Percentiles rank a stretch among this genome's conserved stretches.
Evolutionary conservation across 2,329 filamentous ascomycete genomes (phyloP).

Genomic region (Trichoderma koningiopsis): DNA sequence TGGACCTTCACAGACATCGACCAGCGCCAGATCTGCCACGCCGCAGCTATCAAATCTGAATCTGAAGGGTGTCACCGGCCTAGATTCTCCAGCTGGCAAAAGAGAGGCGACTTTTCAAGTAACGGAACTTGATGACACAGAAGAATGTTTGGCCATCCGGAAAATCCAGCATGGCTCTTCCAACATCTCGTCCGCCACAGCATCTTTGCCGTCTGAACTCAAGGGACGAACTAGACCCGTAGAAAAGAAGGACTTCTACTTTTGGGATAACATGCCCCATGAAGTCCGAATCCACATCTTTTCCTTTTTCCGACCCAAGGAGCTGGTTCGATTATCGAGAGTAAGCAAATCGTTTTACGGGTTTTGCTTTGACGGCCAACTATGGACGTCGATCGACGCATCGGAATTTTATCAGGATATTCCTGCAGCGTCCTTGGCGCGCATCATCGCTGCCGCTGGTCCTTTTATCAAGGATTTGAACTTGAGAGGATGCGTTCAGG

Average conservation of each 20-base stretch:
- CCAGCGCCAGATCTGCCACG: constrained; percentile 36
- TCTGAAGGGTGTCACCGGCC: constrained; percentile 41
- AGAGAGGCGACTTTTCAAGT: constrained; percentile 44
- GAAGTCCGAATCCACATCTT: constrained; percentile 82
- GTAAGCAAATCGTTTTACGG: constrained; percentile 78
- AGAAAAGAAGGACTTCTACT: constrained; percentile 55
- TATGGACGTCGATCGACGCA: constrained; percentile 85
- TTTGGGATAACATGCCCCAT: constrained; percentile 79
- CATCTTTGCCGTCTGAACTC: constrained; percentile 63
- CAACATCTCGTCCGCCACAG: constrained; percentile 48
- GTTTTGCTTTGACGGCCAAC: constrained; percentile 90
- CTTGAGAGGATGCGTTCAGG: constrained; percentile 84
- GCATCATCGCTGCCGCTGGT: constrained; percentile 81
- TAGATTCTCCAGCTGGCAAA: constrained; percentile 44
- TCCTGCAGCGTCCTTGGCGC: constrained; percentile 77
- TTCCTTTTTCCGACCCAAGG: constrained; percentile 72
- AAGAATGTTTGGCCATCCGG: constrained; percentile 53
- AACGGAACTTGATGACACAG: constrained; percentile 41
- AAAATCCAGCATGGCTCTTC: constrained; percentile 56
- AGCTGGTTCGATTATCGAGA: constrained; percentile 76
- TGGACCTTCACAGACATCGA: constrained; percentile 36
- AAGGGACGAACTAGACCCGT: constrained; percentile 42
- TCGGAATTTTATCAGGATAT: constrained; percentile 88
- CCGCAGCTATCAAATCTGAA: constrained; percentile 47
- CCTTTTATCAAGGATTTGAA: constrained; percentile 92